Conservation (phyloP, 75 land plant genomes). For the Selaginella moellendorffii region DNA sequence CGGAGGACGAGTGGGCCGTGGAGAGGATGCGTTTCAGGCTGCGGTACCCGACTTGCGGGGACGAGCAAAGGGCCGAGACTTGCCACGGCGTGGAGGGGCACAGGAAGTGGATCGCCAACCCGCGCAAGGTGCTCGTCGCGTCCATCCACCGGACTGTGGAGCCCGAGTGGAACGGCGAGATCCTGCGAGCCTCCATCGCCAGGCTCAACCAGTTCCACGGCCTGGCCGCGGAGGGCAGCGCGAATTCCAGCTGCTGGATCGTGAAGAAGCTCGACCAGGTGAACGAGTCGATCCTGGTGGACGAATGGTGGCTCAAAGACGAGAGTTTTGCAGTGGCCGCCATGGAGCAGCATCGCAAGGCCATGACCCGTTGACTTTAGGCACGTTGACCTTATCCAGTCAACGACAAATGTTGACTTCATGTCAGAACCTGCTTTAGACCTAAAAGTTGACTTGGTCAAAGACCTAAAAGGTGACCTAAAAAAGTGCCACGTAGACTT, state of each 20-base stretch:
- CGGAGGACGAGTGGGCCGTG: not conserved
- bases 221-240: not conserved
- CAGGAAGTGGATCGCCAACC: conserved; percentile 8
- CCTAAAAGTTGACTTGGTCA: too few species aligned
- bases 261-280: not conserved
- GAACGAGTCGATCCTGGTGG: not conserved
- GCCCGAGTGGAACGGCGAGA: not conserved
- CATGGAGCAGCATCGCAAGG: too few species aligned
- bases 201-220: not conserved
- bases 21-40: conserved; percentile 6
- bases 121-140: not conserved
- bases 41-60: not conserved
- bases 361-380: too few species aligned
- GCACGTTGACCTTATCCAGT: not conserved
- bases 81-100: conserved; percentile 1
- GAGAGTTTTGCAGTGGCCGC: not conserved
- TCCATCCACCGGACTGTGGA: not conserved
- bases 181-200: conserved; percentile 2
- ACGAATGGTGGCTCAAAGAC: conserved; percentile 4
- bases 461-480: too few species aligned
- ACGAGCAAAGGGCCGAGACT: not conserved
- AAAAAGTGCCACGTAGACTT: too few species aligned
- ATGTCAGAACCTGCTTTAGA: not conserved
- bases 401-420: not conserved
- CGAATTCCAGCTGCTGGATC: not conserved